A percentile compares a stretch with the other conserved stretches of the same genome.
Conservation (phyloP, 2,329 filamentous ascomycete genomes). For the Fusarium robinianum region DNA sequence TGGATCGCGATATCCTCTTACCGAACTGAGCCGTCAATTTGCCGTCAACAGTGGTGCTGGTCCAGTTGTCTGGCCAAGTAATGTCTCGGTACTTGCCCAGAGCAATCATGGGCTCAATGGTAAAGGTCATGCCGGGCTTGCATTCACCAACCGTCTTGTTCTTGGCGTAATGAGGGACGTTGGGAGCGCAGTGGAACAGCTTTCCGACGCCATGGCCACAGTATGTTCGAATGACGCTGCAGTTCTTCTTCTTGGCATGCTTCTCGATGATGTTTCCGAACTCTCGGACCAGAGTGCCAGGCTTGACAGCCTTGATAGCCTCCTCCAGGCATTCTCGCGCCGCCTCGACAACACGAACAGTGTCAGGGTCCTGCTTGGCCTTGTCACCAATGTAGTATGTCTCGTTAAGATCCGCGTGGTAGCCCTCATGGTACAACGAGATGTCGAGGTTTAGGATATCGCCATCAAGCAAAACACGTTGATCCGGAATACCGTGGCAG, state of each 20-base stretch:
- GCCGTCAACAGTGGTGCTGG: constrained; percentile 89
- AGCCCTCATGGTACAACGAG: constrained; percentile 90
- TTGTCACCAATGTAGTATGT: constrained; percentile 97
- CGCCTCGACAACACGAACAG: constrained; percentile 88
- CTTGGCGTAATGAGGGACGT: constrained; percentile 96
- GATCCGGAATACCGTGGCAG: constrained; percentile 96
- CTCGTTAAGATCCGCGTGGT: constrained; percentile 96
- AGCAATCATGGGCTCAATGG: constrained; percentile 98
- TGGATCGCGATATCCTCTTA: constrained; percentile 48
- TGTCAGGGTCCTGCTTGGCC: constrained; percentile 80
- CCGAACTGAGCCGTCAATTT: constrained; percentile 91
- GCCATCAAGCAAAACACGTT: constrained; percentile 83
- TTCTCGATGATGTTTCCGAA: constrained; percentile 96
- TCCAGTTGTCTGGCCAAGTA: constrained; percentile 99
- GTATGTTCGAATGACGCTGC: constrained; percentile 93
- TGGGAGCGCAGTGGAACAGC: constrained; percentile 91
- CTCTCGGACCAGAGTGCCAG: constrained; percentile 88
- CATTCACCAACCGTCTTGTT: constrained; percentile 96
- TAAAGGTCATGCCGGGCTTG: constrained; percentile 97
- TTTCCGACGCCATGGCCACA: constrained; percentile 95
- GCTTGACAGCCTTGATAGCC: constrained; percentile 90
- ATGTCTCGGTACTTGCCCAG: constrained; percentile 88
- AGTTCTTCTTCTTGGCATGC: constrained; percentile 81
- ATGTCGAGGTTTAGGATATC: constrained; percentile 98
- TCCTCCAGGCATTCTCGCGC: constrained; percentile 88